phyloP scores from a whole-genome alignment of 2,329 filamentous ascomycete genomes.

The Paracorniculantispora psalliotae region DNA sequence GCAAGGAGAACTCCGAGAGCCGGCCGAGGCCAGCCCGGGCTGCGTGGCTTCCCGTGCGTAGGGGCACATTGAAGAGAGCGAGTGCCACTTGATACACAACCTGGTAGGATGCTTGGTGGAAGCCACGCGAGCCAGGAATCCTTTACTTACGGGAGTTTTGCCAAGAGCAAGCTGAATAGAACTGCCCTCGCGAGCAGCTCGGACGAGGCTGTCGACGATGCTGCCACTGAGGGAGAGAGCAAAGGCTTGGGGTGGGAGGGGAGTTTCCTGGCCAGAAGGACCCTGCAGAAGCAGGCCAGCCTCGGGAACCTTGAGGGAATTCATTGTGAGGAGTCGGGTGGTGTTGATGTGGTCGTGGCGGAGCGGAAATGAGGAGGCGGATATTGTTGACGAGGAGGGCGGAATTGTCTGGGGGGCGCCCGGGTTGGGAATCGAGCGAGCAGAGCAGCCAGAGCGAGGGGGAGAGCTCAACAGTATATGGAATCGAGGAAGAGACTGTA shows the following conservation, averaged over 20 bases:
- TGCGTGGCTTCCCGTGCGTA: not conserved
- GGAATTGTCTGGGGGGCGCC: not conserved
- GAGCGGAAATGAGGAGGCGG: slow-evolving; percentile 7
- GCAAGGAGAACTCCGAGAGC: not conserved
- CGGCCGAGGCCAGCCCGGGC: not conserved
- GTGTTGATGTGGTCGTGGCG: not conserved
- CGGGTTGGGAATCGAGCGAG: not conserved
- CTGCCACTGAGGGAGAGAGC: slow-evolving; percentile 52
- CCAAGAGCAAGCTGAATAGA: slow-evolving; percentile 55
- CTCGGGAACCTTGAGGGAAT: slow-evolving; percentile 52
- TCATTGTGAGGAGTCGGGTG: slow-evolving; percentile 34
- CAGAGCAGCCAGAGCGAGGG: not conserved
- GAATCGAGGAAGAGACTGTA: not conserved
- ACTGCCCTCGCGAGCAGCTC: slow-evolving; percentile 52
- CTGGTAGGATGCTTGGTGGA: too few species aligned
- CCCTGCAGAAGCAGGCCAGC: slow-evolving; percentile 53
- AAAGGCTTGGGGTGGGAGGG: slow-evolving; percentile 51
- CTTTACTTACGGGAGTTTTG: slow-evolving; percentile 52
- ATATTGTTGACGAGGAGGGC: not conserved
- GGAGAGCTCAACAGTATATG: not conserved
- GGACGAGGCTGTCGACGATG: slow-evolving; percentile 59
- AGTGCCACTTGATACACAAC: not conserved
- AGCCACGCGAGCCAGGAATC: not conserved
- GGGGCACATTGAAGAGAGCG: not conserved
- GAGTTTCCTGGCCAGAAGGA: slow-evolving; percentile 38